A percentile compares a stretch with the other conserved stretches of the same genome.
Evolutionary conservation across 208 protist genomes (phyloP).

Genomic region (Tetramitus jugosus): DNA sequence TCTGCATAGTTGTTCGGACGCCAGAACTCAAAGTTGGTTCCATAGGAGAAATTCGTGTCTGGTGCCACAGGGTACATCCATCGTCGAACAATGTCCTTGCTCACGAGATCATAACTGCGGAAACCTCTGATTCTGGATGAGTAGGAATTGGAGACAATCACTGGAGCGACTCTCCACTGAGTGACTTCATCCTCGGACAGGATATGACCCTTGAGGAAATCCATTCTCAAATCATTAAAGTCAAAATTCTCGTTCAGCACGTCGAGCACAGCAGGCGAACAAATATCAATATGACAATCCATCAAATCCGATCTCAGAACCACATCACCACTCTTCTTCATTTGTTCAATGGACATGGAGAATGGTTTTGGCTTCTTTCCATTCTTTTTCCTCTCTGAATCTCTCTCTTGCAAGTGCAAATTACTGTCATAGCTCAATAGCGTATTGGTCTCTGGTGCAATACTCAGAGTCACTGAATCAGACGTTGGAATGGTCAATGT

Average conservation of each 20-base stretch:
- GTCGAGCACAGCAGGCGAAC: not conserved
- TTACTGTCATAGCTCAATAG: no score
- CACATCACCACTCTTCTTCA: not conserved
- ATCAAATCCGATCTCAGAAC: not conserved
- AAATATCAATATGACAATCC: conserved; percentile 24
- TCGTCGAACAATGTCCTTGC: conserved; percentile 15
- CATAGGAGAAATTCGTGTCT: not conserved
- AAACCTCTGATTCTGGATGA: not conserved
- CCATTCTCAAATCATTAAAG: conserved; percentile 13
- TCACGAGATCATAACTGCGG: not conserved
- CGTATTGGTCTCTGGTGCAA: no score
- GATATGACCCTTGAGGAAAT: not conserved
- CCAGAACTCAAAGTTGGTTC: not conserved
- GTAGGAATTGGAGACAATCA: not conserved
- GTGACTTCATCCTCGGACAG: not conserved
- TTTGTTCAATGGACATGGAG: not conserved
- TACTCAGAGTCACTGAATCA: no score
- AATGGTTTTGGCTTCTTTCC: no score
- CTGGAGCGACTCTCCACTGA: not conserved
- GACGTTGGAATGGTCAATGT: no score
- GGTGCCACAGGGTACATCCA: conserved; percentile 17
- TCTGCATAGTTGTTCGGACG: conserved; percentile 5
- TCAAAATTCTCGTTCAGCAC: conserved; percentile 19
- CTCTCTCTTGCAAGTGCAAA: no score
- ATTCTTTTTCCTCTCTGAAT: no score